phyloP scores from a whole-genome alignment of 1,284 basidiomycete genomes.

The Puccinia novopanici region DNA sequence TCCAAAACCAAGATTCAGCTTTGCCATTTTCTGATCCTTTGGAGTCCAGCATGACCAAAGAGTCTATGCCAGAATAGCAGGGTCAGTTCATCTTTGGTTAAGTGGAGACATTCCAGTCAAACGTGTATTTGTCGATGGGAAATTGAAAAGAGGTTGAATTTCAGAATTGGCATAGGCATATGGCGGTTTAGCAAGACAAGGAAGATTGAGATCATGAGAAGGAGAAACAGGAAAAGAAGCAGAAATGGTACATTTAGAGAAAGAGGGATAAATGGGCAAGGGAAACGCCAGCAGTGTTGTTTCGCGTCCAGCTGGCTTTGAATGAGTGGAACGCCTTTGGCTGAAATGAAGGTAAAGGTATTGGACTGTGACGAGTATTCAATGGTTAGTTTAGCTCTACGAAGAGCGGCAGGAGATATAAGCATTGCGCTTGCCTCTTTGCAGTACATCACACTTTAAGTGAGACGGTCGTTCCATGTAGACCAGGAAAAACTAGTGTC shows the following conservation, averaged over 20 bases:
- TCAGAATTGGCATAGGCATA: background rate
- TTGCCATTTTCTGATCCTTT: background rate
- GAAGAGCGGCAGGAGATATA: background rate
- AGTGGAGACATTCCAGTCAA: background rate
- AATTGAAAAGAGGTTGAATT: background rate
- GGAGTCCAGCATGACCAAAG: background rate
- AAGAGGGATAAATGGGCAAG: background rate
- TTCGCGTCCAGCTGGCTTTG: background rate
- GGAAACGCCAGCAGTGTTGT: background rate
- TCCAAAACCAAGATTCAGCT: background rate
- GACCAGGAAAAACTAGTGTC: conserved; percentile 16
- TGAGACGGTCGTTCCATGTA: background rate
- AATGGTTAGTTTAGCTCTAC: background rate
- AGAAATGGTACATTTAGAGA: background rate
- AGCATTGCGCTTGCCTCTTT: background rate
- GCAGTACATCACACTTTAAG: background rate
- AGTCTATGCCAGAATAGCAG: background rate
- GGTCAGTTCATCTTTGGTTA: background rate
- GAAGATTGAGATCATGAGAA: background rate
- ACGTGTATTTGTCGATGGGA: background rate
- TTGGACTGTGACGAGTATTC: background rate
- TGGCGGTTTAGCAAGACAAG: background rate
- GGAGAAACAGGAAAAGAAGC: background rate
- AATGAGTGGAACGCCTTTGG: background rate
- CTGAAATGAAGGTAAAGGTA: background rate